Conservation (phyloP, 2,329 filamentous ascomycete genomes). For the Plectosphaerella plurivora region DNA sequence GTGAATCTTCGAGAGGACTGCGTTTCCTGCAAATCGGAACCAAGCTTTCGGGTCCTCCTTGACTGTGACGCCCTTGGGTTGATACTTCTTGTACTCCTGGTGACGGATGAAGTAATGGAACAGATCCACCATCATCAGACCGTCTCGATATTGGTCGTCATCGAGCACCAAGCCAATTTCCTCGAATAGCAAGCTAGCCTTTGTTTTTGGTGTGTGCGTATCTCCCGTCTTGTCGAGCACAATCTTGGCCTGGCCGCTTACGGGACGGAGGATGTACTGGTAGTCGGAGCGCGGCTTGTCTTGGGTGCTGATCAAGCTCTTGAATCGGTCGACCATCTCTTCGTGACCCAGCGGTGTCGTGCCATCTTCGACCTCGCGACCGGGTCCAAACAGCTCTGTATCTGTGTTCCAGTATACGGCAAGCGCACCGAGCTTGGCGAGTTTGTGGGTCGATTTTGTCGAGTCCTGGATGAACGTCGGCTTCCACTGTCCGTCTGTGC, state of each 20-base stretch:
- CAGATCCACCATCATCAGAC: conserved; percentile 94
- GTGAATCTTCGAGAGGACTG: conserved; percentile 89
- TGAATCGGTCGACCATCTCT: conserved; percentile 74
- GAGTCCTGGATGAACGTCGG: conserved; percentile 94
- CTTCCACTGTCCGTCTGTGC: conserved; percentile 91
- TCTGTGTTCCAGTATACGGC: conserved; percentile 99
- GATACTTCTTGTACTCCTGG: conserved; percentile 91
- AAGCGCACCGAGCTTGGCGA: conserved; percentile 83
- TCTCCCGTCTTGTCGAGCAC: conserved; percentile 93
- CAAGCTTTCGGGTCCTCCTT: conserved; percentile 91
- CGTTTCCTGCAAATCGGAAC: conserved; percentile 86
- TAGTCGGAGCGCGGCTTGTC: conserved; percentile 58
- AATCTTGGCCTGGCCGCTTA: conserved; percentile 90
- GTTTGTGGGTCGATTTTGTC: conserved; percentile 79
- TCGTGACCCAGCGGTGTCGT: conserved; percentile 62
- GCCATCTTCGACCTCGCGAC: conserved; percentile 63
- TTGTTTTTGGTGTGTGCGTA: conserved; percentile 74
- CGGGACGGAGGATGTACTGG: conserved; percentile 93
- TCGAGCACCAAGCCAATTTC: conserved; percentile 98
- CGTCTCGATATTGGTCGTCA: conserved; percentile 95
- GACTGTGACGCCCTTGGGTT: conserved; percentile 74
- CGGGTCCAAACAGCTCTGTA: conserved; percentile 74
- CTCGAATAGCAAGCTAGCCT: conserved; percentile 88
- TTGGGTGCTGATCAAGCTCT: conserved; percentile 70
- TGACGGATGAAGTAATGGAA: conserved; percentile 99